Conservation (phyloP, 2,329 filamentous ascomycete genomes). For the Nigrospora osmanthi region DNA sequence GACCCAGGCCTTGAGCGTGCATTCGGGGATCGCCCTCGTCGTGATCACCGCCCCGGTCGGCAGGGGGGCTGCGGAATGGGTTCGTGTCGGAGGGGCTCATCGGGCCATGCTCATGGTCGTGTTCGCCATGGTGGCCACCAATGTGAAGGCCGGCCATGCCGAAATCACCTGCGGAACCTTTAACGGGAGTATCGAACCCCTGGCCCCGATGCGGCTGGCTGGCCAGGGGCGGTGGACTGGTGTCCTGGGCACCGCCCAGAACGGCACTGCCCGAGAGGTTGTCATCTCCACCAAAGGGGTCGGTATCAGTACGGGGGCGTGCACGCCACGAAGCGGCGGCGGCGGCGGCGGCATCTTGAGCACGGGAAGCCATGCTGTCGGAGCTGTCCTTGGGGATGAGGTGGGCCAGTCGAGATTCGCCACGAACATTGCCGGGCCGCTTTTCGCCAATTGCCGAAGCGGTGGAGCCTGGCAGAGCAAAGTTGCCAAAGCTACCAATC, state of each 20-base stretch:
- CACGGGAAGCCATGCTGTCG: conserved; percentile 51
- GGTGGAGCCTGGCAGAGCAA: conserved; percentile 53
- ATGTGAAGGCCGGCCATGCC: conserved; percentile 54
- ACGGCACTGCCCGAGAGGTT: conserved; percentile 60
- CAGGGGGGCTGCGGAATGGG: conserved; percentile 85
- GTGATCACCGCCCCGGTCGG: conserved; percentile 60
- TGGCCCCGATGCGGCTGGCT: conserved; percentile 26
- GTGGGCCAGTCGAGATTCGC: conserved; percentile 80
- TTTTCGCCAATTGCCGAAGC: conserved; percentile 59
- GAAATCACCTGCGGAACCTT: conserved; percentile 49
- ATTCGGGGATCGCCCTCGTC: conserved; percentile 43
- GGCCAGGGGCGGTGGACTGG: conserved; percentile 36
- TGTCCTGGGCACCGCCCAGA: conserved; percentile 68
- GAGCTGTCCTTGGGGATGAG: conserved; percentile 70
- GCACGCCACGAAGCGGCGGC: conserved; percentile 45
- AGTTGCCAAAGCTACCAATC: conserved; percentile 89
- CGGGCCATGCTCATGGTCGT: conserved; percentile 57
- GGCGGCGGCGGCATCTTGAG: conserved; percentile 37
- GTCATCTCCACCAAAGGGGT: conserved; percentile 65
- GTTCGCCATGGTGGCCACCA: conserved; percentile 49
- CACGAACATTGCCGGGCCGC: conserved; percentile 59
- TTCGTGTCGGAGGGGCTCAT: conserved; percentile 93
- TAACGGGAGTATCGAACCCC: conserved; percentile 45
- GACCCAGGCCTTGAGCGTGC: conserved; percentile 35
- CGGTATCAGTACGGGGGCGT: conserved; percentile 62